Base-by-base conservation (phyloP, 1,139 yeast species). In the Taiozyma onychis region DNA sequence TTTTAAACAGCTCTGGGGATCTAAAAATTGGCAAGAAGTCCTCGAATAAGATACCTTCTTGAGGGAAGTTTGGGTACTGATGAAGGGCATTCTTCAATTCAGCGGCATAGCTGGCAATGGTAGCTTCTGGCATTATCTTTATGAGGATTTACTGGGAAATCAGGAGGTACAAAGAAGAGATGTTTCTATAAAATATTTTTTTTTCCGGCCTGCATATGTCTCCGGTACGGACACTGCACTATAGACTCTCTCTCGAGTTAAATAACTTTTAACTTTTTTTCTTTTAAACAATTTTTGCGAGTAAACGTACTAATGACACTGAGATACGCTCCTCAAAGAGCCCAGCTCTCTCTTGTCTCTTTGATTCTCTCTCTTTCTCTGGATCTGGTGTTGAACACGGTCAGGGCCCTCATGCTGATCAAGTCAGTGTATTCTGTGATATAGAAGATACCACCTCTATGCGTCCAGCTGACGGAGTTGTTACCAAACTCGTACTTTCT, bases 11-110 rank as follows among this genome's bases (percentile, higher is more conserved):
- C 47, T 72, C 76, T 48, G 98, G 97, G 58, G 81, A 75, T 67
- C 88, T 80, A 77, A 93, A 93, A 59, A 93, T 86, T 51, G 99
- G 99, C 67, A 91, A 77, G 68, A 93, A 91, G 70, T 93, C 99
- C 72, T 93, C 98, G 64, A 93, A 93, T 46, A 93, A 73, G 57
- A 93, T 81, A n/a, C 99, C 99, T 72, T 87, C 86, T 54, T 80
- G 67, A 43, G 99, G 99, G 75, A 93, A 93, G 73, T 93, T 89
- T 57, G 91, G 96, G 76, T 86, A 91, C 68, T 88, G 96, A 60
- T 77, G 84, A 53, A 86, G 73, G 58, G 85, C 80, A 21, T 77
- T 75, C 64, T 78, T 84, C 59, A 86, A 74, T 60, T 85, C 90
- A 39, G 64, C 66, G 44, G 89, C 85, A 52, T 80, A 66, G 39